Conservation (phyloP, 202 grass and related monocot genomes). For the Setaria italica region DNA sequence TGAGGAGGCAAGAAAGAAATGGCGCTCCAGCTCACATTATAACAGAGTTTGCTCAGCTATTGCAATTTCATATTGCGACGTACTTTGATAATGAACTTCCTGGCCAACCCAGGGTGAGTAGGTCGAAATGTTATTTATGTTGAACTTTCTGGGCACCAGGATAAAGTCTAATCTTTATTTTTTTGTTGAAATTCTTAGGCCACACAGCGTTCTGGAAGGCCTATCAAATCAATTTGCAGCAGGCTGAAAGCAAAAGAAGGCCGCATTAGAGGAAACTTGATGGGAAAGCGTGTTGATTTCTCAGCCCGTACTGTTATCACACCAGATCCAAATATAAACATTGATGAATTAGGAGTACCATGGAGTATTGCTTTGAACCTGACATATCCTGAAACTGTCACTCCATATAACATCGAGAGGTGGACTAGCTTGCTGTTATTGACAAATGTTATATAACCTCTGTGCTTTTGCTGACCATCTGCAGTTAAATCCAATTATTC, state of each 20-base stretch:
- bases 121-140: constrained; percentile 6
- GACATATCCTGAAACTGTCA: constrained; percentile 98
- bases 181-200: constrained; percentile 63
- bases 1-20: constrained; percentile 95
- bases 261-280: constrained; percentile 97
- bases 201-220: constrained; percentile 93
- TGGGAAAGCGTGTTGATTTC: constrained; percentile 99
- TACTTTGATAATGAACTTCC: constrained; percentile 99
- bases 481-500: constrained; percentile 37
- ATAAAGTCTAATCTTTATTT: constrained; percentile 8
- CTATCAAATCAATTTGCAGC: constrained; percentile 99
- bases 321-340: constrained; percentile 94
- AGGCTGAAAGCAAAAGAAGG: constrained; percentile 98
- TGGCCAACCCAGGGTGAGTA: constrained; percentile 90
- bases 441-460: neutral
- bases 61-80: constrained; percentile 97
- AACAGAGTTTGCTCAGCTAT: constrained; percentile 92
- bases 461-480: constrained; percentile 29
- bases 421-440: constrained; percentile 38
- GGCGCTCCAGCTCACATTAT: constrained; percentile 99
- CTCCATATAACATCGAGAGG: constrained; percentile 97
- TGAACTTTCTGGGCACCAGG: neutral
- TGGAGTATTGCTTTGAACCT: constrained; percentile 98
- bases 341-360: constrained; percentile 94
- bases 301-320: constrained; percentile 97